These are phyloP conservation scores for Suillus cothurnatus DNA, from an alignment of 768 basidiomycete genomes.

Conservation along the genomic window DNA sequence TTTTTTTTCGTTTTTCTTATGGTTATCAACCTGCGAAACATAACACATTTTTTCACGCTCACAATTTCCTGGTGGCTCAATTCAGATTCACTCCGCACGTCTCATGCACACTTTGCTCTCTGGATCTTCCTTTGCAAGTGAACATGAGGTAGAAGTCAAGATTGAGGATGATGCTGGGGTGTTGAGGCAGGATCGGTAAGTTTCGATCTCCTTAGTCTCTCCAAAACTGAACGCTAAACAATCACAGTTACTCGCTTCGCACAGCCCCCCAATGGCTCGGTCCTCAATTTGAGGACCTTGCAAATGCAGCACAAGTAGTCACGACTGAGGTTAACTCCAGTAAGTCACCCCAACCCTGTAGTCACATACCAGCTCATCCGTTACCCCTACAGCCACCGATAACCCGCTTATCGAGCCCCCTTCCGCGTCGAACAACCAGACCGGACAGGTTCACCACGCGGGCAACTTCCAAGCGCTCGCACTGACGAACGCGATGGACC, in stretches of 20 bases:
- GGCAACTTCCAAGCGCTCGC: conserved; percentile 92
- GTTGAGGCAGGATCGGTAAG: conserved; percentile 79
- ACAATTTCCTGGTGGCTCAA: background rate
- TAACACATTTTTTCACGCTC: background rate
- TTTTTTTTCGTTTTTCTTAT: background rate
- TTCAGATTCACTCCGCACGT: conserved; percentile 67
- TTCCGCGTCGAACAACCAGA: conserved; percentile 45
- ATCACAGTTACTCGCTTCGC: conserved; percentile 46
- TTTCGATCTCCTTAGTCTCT: background rate
- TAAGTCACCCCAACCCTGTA: conserved; percentile 37
- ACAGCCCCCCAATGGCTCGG: conserved; percentile 86
- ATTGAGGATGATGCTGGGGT: conserved; percentile 73
- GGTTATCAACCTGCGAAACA: background rate
- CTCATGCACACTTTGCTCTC: conserved; percentile 70
- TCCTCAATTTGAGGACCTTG: conserved; percentile 81
- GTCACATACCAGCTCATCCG: background rate
- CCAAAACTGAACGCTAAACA: background rate
- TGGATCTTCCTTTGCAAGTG: conserved; percentile 67
- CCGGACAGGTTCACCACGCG: conserved; percentile 68
- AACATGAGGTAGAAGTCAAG: conserved; percentile 71
- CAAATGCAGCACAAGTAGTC: conserved; percentile 62
- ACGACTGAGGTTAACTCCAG: conserved; percentile 83
- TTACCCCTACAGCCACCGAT: conserved; percentile 65
- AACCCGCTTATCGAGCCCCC: conserved; percentile 87
- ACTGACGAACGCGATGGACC: conserved; percentile 87